Base-by-base conservation (phyloP, 768 basidiomycete genomes). In the Xerocomellus amylosporus region DNA sequence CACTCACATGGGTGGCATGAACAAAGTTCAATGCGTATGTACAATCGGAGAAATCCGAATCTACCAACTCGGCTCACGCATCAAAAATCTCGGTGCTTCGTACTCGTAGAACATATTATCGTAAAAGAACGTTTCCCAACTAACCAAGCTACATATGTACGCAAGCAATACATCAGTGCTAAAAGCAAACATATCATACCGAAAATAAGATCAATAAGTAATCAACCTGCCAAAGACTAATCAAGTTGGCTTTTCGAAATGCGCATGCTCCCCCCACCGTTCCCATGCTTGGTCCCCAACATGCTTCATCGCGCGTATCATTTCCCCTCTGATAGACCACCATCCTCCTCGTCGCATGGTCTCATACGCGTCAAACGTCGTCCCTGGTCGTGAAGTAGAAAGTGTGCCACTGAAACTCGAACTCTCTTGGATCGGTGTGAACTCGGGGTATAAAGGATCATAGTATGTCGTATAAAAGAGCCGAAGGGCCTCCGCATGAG, bases 391-490 rank as follows among this genome's bases (percentile, higher is more conserved):
- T 73, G 72, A 64, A 64, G 67, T 58, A 63, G 66, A 63, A 71
- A 67, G 62, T 64, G 71, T 55, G 65, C 74, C 61, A 7, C 57
- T 51, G 43, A 65, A 64, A 53, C 51, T 61, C 49, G 69, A 59
- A 46, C 38, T 55, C 26, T 54, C 61, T 68, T 66, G 71, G 75
- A 79, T 46, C 41, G 85, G 70, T 65, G 87, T 79, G 49, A 89
- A 77, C 63, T 89, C 85, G 15, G 86, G 84, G 65, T 87, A 81
- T 71, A 88, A 83, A 53, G 89, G 85, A 65, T 92, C 88, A 62
- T 86, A 89, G 60, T 89, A 90, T 54, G 80, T 85, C 56, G 84
- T 86, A 61, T 89, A 75, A 70, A 88, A 90, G 30, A 83, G 72
- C 22, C 80, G 74, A 63, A 68, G 76, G 42, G 86, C 81, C 66